A percentile compares a stretch with the other conserved stretches of the same genome.
These are phyloP conservation scores for Coemansia guatemalensis DNA, from an alignment of 192 early-diverging fungal genomes.

Conservation along the genomic window DNA sequence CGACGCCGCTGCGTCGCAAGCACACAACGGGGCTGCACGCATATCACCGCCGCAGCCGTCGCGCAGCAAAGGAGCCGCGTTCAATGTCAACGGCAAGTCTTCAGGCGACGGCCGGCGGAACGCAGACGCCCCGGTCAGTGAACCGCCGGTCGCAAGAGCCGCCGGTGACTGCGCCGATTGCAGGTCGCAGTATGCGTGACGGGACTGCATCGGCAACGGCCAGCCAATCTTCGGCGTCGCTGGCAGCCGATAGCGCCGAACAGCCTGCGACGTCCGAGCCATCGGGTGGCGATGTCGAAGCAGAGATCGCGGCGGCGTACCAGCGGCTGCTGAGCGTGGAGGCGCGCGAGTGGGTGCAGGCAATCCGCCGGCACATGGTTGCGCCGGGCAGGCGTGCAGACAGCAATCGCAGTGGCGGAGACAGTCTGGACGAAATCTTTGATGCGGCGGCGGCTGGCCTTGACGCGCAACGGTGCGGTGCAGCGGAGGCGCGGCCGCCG, in stretches of 20 bases:
- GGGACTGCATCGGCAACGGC: conserved; percentile 20
- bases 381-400: background rate
- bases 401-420: conserved; percentile 1
- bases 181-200: background rate
- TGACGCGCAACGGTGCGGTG: conserved; percentile 22
- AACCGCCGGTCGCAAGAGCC: background rate
- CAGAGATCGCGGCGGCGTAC: conserved; percentile 39
- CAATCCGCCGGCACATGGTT: conserved; percentile 48
- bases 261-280: conserved; percentile 14
- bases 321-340: conserved; percentile 41
- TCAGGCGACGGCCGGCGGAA: background rate
- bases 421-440: conserved; percentile 45
- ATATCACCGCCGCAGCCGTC: background rate
- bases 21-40: background rate
- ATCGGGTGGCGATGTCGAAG: conserved; percentile 21
- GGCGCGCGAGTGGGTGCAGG: conserved; percentile 45
- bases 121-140: background rate
- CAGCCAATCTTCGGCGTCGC: conserved; percentile 21
- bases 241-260: conserved; percentile 10
- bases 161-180: background rate
- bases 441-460: conserved; percentile 18
- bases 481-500: conserved; percentile 23
- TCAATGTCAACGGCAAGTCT: conserved; percentile 1
- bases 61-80: conserved; percentile 3
- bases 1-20: background rate